A percentile compares a stretch with the other conserved stretches of the same genome.
Conservation (phyloP, 352 stramenopile species). For the Globisporangium recalcitrans region DNA sequence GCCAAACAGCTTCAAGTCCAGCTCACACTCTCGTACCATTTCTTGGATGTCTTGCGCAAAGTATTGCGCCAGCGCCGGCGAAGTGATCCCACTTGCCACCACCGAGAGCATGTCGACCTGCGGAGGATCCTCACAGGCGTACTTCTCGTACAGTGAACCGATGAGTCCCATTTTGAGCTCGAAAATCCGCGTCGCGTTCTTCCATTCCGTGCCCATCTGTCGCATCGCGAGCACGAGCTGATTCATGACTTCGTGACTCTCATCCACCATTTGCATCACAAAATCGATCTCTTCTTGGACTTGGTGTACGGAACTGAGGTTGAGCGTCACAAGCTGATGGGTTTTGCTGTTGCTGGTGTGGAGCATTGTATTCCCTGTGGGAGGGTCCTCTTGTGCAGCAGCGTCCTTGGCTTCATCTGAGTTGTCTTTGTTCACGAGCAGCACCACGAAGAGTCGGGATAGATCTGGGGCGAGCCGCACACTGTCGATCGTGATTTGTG, state of each 20-base stretch:
- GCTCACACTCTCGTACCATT: conserved; percentile 33
- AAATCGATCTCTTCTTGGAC: conserved; percentile 30
- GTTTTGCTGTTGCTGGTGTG: not conserved
- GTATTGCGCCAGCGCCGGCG: conserved; percentile 63
- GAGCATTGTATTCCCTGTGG: conserved; percentile 7
- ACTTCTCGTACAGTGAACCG: conserved; percentile 74
- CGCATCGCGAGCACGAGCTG: conserved; percentile 23
- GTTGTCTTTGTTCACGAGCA: not conserved
- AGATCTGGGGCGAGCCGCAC: conserved; percentile 35
- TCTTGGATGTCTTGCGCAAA: conserved; percentile 83
- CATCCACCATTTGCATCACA: conserved; percentile 24
- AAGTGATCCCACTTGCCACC: conserved; percentile 48
- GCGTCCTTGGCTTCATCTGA: not conserved
- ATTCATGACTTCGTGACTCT: conserved; percentile 26
- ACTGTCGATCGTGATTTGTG: conserved; percentile 26
- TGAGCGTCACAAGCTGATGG: conserved; percentile 35
- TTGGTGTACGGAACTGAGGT: conserved; percentile 26
- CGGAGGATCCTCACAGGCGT: conserved; percentile 50
- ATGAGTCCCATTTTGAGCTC: conserved; percentile 76
- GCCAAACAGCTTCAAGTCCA: not conserved
- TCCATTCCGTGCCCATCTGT: conserved; percentile 61
- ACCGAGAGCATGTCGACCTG: conserved; percentile 73
- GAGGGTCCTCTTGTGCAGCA: not conserved
- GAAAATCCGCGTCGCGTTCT: conserved; percentile 70
- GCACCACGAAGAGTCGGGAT: conserved; percentile 32